These are phyloP conservation scores for Metschnikowia proteae DNA, from an alignment of 805 yeast genomes.

Conservation along the genomic window DNA sequence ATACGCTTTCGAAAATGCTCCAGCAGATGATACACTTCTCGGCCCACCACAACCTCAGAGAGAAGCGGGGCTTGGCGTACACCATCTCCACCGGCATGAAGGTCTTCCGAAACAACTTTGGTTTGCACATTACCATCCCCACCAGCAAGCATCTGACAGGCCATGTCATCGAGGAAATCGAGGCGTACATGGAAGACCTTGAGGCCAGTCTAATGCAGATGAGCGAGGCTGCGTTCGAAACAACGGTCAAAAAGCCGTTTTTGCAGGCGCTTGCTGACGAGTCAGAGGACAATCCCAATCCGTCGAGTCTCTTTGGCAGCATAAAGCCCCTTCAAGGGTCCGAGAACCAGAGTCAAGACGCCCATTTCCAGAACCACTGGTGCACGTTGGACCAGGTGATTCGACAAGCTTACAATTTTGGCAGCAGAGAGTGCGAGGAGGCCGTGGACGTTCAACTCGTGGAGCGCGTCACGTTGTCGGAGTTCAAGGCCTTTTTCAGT, in stretches of 20 bases:
- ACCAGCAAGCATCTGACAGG: slow-evolving; percentile 45
- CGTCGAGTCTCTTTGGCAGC: slow-evolving; percentile 23
- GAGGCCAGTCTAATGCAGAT: slow-evolving; percentile 28
- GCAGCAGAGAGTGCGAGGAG: slow-evolving; percentile 28
- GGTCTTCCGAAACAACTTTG: slow-evolving; percentile 48
- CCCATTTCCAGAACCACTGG: slow-evolving; percentile 35
- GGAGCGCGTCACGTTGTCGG: slow-evolving; percentile 24
- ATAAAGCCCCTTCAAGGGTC: slow-evolving; percentile 28
- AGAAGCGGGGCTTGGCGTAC: slow-evolving; percentile 59
- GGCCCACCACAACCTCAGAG: slow-evolving; percentile 47
- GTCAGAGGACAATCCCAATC: slow-evolving; percentile 5
- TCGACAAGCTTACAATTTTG: slow-evolving; percentile 40
- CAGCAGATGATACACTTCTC: slow-evolving; percentile 45
- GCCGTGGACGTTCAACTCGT: slow-evolving; percentile 32
- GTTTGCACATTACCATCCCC: slow-evolving; percentile 55
- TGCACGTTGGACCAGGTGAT: slow-evolving; percentile 48
- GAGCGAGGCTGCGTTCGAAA: slow-evolving; percentile 30
- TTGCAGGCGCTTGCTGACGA: slow-evolving; percentile 16
- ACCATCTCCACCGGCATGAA: slow-evolving; percentile 56
- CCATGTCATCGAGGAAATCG: slow-evolving; percentile 42
- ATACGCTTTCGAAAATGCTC: slow-evolving; percentile 44
- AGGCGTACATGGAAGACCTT: slow-evolving; percentile 44
- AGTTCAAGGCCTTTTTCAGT: slow-evolving; percentile 35
- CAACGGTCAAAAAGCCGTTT: slow-evolving; percentile 27
- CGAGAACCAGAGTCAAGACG: slow-evolving; percentile 18